phyloP scores from a whole-genome alignment of 179 eudicot species.

The Carnegiea gigantea region DNA sequence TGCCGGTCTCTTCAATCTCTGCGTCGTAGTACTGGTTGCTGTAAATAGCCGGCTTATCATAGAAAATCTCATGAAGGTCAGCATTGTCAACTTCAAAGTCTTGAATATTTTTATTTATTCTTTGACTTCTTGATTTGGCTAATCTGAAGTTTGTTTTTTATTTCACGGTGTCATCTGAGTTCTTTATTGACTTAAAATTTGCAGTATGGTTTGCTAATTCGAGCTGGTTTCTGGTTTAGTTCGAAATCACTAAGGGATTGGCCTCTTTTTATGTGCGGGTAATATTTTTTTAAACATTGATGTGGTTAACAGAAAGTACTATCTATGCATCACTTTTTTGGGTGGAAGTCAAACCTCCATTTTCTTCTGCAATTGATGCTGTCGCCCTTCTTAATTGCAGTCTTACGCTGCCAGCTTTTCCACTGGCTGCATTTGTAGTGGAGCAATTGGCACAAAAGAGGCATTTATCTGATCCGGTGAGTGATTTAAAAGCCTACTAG shows the following conservation, averaged over 20 bases:
- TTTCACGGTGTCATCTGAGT: neutral
- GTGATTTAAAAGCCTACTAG: constrained; percentile 24
- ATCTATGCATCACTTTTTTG: neutral
- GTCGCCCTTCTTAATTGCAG: constrained; percentile 39
- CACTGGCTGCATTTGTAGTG: constrained; percentile 69
- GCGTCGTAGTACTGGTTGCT: constrained; percentile 96
- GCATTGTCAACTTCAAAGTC: neutral
- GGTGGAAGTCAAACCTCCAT: constrained; percentile 14
- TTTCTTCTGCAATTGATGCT: constrained; percentile 6
- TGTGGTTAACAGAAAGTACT: constrained; percentile 6
- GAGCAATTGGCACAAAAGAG: constrained; percentile 65
- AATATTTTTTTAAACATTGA: constrained; percentile 22
- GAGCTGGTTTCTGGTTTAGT: constrained; percentile 92
- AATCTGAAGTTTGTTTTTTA: constrained; percentile 2
- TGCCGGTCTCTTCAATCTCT: constrained; percentile 97
- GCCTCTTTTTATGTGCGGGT: constrained; percentile 99
- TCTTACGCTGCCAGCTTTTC: constrained; percentile 67
- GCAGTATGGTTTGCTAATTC: constrained; percentile 95
- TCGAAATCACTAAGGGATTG: constrained; percentile 86
- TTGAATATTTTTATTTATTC: constrained; percentile 1
- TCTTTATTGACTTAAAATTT: constrained; percentile 17
- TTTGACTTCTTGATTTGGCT: constrained; percentile 12
- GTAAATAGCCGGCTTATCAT: constrained; percentile 96
- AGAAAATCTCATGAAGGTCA: constrained; percentile 97
- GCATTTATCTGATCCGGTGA: constrained; percentile 64